These are phyloP conservation scores for Solanum verrucosum DNA, from an alignment of 257 asterid genomes.

Conservation along the genomic window DNA sequence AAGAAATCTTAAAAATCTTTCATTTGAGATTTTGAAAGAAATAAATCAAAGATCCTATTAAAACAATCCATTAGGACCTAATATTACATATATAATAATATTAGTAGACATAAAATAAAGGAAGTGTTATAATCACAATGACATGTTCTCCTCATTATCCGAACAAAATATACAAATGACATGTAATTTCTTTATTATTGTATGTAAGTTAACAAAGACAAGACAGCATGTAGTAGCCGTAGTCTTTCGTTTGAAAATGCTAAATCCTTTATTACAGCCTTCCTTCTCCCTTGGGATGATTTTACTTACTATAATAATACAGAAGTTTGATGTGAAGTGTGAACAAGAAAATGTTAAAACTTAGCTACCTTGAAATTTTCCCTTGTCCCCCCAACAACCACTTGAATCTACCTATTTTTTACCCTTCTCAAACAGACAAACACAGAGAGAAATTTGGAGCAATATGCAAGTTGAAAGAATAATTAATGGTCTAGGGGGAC, in stretches of 20 bases:
- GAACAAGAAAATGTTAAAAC: neutral
- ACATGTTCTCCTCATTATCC: neutral
- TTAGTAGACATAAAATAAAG: neutral
- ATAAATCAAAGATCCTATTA: neutral
- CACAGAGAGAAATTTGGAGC: neutral
- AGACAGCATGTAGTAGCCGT: neutral
- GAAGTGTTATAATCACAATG: too few relatives aligned
- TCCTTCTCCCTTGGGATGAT: neutral
- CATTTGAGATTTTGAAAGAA: too few relatives aligned
- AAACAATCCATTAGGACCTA: neutral
- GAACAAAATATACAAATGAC: neutral
- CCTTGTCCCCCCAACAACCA: neutral
- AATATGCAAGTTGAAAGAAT: neutral
- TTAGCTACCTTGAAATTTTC: neutral
- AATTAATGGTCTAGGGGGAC: neutral
- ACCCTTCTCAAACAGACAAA: neutral
- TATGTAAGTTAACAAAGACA: neutral
- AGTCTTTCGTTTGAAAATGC: neutral
- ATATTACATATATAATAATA: too few relatives aligned
- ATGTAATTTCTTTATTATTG: neutral
- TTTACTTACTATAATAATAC: neutral
- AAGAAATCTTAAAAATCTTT: neutral
- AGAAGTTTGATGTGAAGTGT: neutral
- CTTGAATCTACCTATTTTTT: neutral
- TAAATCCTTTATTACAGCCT: neutral